Evolutionary conservation across 129 eudicot species (phyloP), one percentile per base, ranked within the genome.

Genomic region (Centella asiatica): DNA sequence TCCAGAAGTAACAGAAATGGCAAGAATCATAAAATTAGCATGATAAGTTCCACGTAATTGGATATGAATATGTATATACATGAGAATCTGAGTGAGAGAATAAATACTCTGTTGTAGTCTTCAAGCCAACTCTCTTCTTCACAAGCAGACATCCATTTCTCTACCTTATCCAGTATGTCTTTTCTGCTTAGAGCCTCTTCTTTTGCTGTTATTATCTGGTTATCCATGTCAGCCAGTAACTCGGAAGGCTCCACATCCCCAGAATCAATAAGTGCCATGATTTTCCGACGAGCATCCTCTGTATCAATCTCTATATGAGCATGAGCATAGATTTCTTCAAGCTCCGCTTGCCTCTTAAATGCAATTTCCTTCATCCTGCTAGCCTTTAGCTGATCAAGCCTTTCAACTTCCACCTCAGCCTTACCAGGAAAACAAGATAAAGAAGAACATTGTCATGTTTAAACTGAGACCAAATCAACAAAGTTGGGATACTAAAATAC

Each of bases 91-190:
- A 29, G 58, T 47, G 65, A 46, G 46, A 77, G 32, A 62, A 40
- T 20, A 37, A 50, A 13, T 78, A 93, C 99, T 89, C 96, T 77
- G 22, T 80, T 93, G 75, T 93, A 93, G 66, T 93, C 99, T 67
- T 93, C 99, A 60, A 93, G 99, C 99, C 99, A 93, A 56, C 96
- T 87, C 77, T 93, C 99, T 78, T 93, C 99, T 80, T 93, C 99
- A 52, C 99, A 87, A 62, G 99, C 96, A 26, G 89, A 80, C 93
- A 88, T 93, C 99, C 99, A 93, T 44, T 85, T 93, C 79, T 93
- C 99, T 5, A 93, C 95, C 76, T 85, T 93, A 68, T 93, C 99
- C 81, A 93, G 67, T 49, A 93, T 93, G 33, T 93, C 99, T 73
- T 84, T 93, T 68, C 99, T 78, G 71, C 96, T 87, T 31, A 74